Base-by-base conservation (phyloP, 306 rosid genomes). In the Oemleria cerasiformis region DNA sequence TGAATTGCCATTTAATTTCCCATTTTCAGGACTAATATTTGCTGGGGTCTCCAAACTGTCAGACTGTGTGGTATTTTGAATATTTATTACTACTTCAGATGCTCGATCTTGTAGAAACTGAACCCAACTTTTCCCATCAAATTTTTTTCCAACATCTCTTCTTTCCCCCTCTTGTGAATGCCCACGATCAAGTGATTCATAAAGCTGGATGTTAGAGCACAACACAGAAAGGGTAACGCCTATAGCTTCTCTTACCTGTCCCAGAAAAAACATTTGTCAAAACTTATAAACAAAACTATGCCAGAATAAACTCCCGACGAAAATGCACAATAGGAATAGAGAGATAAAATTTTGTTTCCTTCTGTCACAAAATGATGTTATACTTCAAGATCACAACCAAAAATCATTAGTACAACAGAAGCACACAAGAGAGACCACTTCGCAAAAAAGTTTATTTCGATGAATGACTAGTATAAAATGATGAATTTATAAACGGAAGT, bases 231-330 rank as follows among this genome's bases (percentile, higher is more conserved):
- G 97, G 60, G 90, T 81, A 70, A 89, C 92, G 71, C 99, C 99
- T 53, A 94, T 84, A 78, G 91, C 96, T 76, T 91, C 92, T 87
- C 99, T 85, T 82, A 94, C 95, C 99, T 94, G 86, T 78, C 54
- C 72, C 69, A 77, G 14, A 57, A 13, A 78, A 82, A 70, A 73
- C 17, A 68, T 57, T 44, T 19, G 72, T 79, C 69, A 86, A 68
- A 63, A 73, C 65, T 47, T 70, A 54, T n/a, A 68, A 7, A 38
- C 10, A 43, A 59, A n/a, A 20, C 4, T 25, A 58, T n/a, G 25
- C 16, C 8, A 8, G 30, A 10, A 20, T 13, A 20, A 58, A 38
- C 21, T 57, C 39, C 38, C n/a, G 36, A 67, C 53, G 56, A 34
- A 55, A 30, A 53, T 65, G 72, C 12, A 63, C 20, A 50, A 50